Evolutionary conservation across 305 asterid genomes (phyloP), one percentile per base, ranked within the genome.

Genomic region (Fraxinus xanthoxyloides): DNA sequence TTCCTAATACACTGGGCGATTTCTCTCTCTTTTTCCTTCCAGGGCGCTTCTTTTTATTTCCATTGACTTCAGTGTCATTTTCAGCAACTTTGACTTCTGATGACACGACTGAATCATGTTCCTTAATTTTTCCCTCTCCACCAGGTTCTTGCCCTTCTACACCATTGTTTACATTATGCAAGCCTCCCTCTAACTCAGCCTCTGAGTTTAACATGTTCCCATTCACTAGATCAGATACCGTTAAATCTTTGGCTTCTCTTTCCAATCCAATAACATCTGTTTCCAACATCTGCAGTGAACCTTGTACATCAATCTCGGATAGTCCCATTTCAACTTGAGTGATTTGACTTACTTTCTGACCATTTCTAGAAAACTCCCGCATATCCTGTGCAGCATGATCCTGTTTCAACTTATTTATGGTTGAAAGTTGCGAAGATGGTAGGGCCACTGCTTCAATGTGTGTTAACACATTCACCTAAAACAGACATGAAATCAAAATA

Each of bases 391-490:
- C 80, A 80, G 83, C 87, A 82, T 86, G 88, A 34, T 32, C 7
- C 54, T 56, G 46, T 79, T 82, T 85, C 77, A 87, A 67, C 7
- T 40, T 23, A 61, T 54, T 73, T 31, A 85, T 77, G 15, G 7
- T 12, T 46, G 36, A 0, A 75, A 54, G 81, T 0, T 83, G 13
- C 0, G 61, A 67, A 56, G 84, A 77, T 34, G 35, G 0, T 28
- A 83, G 21, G 1, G 17, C 2, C 75, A 80, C 87, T 43, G 78
- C 87, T 76, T 89, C 74, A 32, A 75, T 75, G 73, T 88, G 88
- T 70, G 86, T 86, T 86, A 88, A 86, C 77, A 86, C 84, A 75
- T 88, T 81, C 38, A 88, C 86, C 90, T 88, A 76, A 72, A 72
- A 70, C 24, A 70, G 76, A 31, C 17, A 83, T 70, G 51, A 72